Evolutionary conservation across 176 grass and related monocot species (phyloP).

Genomic region (Metroxylon sagu): DNA sequence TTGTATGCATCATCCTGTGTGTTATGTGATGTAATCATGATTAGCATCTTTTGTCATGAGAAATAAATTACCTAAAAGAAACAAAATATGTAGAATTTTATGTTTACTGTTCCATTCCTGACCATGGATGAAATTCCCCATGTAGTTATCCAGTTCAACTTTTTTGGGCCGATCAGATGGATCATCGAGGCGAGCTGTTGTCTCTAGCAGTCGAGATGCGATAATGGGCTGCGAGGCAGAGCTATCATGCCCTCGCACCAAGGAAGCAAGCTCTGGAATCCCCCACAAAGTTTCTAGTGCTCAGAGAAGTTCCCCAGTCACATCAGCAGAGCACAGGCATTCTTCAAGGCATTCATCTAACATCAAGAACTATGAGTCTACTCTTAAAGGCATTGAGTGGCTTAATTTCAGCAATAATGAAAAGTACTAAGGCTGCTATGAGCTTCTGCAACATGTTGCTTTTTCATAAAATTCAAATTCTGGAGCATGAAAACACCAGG

Average conservation of each 20-base stretch:
- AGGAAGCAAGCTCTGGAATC: constrained; percentile 1
- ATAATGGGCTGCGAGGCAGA: neutral
- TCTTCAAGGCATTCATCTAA: constrained; percentile 3
- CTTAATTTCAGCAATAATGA: constrained; percentile 1
- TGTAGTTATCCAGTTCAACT: constrained; percentile 21
- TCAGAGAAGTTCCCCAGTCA: neutral
- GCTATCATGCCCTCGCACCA: neutral
- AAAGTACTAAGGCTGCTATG: neutral
- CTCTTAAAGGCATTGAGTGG: constrained; percentile 5
- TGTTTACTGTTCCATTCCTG: neutral
- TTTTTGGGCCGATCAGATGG: constrained; percentile 13
- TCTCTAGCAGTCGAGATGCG: constrained; percentile 5
- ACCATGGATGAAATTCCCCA: neutral
- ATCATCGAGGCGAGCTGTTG: constrained; percentile 12
- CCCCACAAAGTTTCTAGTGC: neutral
- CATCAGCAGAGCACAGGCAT: neutral
- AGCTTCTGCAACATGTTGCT: no score
- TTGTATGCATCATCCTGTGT: no score
- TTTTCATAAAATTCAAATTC: no score
- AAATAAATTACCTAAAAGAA: no score
- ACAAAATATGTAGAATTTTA: neutral
- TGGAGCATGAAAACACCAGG: no score
- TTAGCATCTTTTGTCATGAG: no score
- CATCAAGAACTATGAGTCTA: constrained; percentile 6
- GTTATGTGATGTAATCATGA: no score